A percentile compares a stretch with the other conserved stretches of the same genome.
These are phyloP conservation scores for Rauvolfia tetraphylla DNA, from an alignment of 257 asterid genomes.

Conservation along the genomic window DNA sequence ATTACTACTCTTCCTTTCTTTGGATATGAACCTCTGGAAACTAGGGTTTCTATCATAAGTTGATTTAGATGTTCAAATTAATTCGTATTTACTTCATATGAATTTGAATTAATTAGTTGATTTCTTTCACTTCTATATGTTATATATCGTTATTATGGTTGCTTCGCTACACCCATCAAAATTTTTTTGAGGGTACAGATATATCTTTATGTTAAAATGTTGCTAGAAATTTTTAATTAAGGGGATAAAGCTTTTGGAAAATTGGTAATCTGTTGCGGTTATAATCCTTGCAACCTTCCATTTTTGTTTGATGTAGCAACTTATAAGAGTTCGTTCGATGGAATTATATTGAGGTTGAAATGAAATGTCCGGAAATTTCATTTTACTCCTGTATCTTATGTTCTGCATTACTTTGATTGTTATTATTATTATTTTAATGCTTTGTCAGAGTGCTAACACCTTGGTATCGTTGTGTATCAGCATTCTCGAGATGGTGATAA, in stretches of 20 bases:
- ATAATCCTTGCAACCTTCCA: not conserved
- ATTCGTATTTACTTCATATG: not conserved
- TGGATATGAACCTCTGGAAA: not conserved
- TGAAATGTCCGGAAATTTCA: not conserved
- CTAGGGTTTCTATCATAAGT: not conserved
- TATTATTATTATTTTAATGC: not conserved
- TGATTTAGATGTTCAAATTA: not conserved
- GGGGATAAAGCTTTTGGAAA: not conserved
- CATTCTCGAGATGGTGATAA: conserved; percentile 28
- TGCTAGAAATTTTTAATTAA: not conserved
- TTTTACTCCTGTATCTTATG: not conserved
- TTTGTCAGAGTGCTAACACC: not conserved
- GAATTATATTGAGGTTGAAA: too few relatives aligned
- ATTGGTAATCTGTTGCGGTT: not conserved
- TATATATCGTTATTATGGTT: too few relatives aligned
- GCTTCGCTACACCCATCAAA: too few relatives aligned
- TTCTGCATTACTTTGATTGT: not conserved
- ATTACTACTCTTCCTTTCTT: too few relatives aligned
- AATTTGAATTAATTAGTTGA: not conserved
- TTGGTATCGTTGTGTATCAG: conserved; percentile 10
- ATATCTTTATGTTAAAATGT: not conserved
- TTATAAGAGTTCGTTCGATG: too few relatives aligned
- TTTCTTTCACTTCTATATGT: not conserved
- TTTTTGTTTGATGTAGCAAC: not conserved
- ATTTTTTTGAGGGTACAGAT: too few relatives aligned